These are phyloP conservation scores for Candida taoyuanica DNA, from an alignment of 805 yeast species.

Conservation along the genomic window DNA sequence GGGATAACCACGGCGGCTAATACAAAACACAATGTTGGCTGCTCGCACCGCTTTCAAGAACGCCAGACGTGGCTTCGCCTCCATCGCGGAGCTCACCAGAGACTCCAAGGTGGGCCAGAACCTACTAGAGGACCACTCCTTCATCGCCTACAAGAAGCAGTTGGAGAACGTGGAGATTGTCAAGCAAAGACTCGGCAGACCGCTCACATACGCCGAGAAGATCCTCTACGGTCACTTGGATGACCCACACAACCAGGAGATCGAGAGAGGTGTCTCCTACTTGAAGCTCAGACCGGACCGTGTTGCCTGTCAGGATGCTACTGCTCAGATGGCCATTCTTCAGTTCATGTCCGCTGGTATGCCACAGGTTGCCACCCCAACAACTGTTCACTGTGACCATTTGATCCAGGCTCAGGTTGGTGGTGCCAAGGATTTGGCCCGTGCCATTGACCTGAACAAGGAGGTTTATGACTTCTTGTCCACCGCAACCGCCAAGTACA, in stretches of 20 bases:
- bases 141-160: conserved; percentile 88
- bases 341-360: conserved; percentile 98
- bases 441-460: conserved; percentile 79
- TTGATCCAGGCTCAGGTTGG: conserved; percentile 95
- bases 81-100: conserved; percentile 39
- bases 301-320: conserved; percentile 99
- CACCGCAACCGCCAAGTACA: conserved; percentile 89
- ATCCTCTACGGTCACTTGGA: conserved; percentile 92
- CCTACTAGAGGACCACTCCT: conserved; percentile 76
- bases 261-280: conserved; percentile 83
- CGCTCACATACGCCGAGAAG: conserved; percentile 94
- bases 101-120: conserved; percentile 80
- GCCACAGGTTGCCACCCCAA: conserved; percentile 84
- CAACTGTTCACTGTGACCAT: conserved; percentile 97
- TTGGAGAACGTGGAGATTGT: conserved; percentile 85
- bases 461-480: conserved; percentile 95
- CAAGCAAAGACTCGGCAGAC: conserved; percentile 75
- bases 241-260: conserved; percentile 83
- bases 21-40: conserved; percentile 15
- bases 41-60: conserved; percentile 18
- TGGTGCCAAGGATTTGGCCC: conserved; percentile 75
- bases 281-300: conserved; percentile 94
- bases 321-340: conserved; percentile 96
- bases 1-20: neutral
- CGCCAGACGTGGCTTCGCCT: conserved; percentile 36